Percentiles rank a stretch among this genome's conserved stretches.
Conservation (phyloP, 805 yeast species). For the Candida dajiaensis region DNA sequence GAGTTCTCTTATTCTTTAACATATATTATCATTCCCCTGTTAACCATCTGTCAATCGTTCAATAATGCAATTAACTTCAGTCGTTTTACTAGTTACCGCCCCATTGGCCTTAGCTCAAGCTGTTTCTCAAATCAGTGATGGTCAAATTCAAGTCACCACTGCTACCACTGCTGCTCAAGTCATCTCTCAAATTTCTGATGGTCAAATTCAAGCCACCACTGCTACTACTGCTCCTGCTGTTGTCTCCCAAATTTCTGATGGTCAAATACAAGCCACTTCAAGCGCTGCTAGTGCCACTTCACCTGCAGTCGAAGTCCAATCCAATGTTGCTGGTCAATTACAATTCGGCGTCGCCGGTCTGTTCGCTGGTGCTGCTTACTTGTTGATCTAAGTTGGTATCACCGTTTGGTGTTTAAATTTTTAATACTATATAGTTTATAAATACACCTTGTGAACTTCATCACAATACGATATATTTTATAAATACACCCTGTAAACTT, state of each 20-base stretch:
- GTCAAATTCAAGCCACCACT: constrained; percentile 27
- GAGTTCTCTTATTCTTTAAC: neutral
- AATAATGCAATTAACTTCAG: constrained; percentile 16
- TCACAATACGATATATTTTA: no score
- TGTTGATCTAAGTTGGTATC: constrained; percentile 15
- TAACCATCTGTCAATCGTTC: neutral
- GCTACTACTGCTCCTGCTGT: constrained; percentile 32
- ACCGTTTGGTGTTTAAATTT: neutral
- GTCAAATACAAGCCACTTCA: constrained; percentile 17
- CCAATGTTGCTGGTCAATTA: constrained; percentile 16
- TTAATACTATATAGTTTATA: no score
- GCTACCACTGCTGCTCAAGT: constrained; percentile 13
- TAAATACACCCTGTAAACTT: no score
- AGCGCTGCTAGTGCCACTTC: constrained; percentile 22
- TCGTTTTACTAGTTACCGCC: constrained; percentile 11
- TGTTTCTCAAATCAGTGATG: constrained; percentile 37
- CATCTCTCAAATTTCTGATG: constrained; percentile 26
- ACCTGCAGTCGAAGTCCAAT: constrained; percentile 25
- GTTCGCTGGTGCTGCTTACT: constrained; percentile 18
- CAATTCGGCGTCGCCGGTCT: constrained; percentile 18
- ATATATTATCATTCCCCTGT: neutral
- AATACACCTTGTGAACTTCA: no score
- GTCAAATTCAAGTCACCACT: constrained; percentile 32
- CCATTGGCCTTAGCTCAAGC: constrained; percentile 20
- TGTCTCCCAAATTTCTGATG: constrained; percentile 27